Evolutionary conservation across 140 eudicot genomes (phyloP), one percentile per base, ranked within the genome.

Genomic region (Erigeron philadelphicus): DNA sequence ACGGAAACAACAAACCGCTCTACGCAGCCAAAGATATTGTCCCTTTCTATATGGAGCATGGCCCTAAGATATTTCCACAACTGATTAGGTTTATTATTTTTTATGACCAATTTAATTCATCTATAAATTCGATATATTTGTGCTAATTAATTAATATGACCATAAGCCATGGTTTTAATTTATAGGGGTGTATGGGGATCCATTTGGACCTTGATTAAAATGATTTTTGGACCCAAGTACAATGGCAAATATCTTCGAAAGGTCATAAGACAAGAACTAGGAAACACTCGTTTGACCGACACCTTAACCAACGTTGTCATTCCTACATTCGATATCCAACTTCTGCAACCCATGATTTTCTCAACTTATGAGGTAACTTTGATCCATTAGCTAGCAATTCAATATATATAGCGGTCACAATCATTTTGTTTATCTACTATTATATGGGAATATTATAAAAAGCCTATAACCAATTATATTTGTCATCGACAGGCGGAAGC

Each of bases 31-130:
- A 78, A 53, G 86, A 78, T 48, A 78, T 81, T 13, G 67, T 48
- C 54, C 69, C 75, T 9, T 82, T 82, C 62, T 78, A 82, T 67
- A 42, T 70, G 40, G 76, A 82, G 23, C 81, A 82, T 70, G 67
- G 83, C 66, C 86, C 86, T 1, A 74, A 71, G 40, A 82, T 78
- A 45, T 77, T 81, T 56, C 86, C 83, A 31, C 86, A 74, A 62
- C 41, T 66, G 1, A 21, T 21, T 6, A 7, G 75, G 79, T 69
- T 25, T 11, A 38, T 42, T 1, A 2, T 11, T 31, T 18, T 42
- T 3, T 50, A 10, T 12, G 13, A 19, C 3, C 8, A 2, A 4
- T 25, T 11, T 7, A 5, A 11, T 23, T 47, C 5, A 31, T 31
- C 38, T 31, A 31, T 61, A n/a, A n/a, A n/a, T 40, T 54, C 21